Base-by-base conservation (phyloP, 305 asterid species). In the Withania somnifera region DNA sequence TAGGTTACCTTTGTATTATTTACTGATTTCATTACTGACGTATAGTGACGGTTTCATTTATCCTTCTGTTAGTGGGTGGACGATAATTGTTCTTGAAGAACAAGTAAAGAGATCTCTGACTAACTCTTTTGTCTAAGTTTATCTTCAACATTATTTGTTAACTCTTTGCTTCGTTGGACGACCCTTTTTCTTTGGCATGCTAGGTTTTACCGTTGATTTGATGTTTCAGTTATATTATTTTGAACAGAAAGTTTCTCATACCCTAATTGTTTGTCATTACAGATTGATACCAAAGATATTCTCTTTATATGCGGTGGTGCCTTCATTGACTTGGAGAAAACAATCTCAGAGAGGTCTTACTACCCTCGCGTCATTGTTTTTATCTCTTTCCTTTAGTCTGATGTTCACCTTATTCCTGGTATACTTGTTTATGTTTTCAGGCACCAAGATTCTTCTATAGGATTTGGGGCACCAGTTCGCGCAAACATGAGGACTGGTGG, bases 301-400 rank as follows among this genome's bases (percentile, higher is more conserved):
- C 99, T 95, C 86, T 95, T 95, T 82, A 91, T 95, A 87, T 95
- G 98, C 3, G 98, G 98, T 42, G 98, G 98, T 81, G 98, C 98
- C 77, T 95, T 95, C 87, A 90, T 92, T 36, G 99, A 95, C 93
- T 86, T 95, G 91, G 99, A 95, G 87, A 95, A 93, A 83, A 95
- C 99, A 22, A 92, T 95, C 87, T 95, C 99, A 52, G 99, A 95
- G 82, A 95, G 99, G 99, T 95, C 77, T 50, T 82, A 81, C 58
- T 38, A 83, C 75, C 61, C 20, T 14, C 71, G 15, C 14, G 45
- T 42, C 52, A 22, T 68, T 34, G 75, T 22, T 30, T 36, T 52
- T n/a, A 52, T n/a, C 47, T 77, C 69, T 40, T 36, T 20, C 77
- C 79, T 57, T 7, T 28, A 15, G 58, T 24, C 28, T 9, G 30